phyloP scores from a whole-genome alignment of 1,139 yeast species.

The Kodamaea arcana region DNA sequence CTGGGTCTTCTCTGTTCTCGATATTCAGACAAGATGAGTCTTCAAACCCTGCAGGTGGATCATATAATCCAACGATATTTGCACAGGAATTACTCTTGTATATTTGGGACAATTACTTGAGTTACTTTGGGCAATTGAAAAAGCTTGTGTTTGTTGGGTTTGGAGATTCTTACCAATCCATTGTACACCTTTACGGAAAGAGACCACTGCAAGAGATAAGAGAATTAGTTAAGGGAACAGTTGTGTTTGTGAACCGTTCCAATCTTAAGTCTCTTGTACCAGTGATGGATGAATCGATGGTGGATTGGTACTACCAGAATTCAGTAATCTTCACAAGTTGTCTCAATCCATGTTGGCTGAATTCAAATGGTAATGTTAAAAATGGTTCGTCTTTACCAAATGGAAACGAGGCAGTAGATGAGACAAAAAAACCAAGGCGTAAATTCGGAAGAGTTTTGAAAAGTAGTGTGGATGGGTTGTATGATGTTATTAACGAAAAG shows the following conservation, averaged over 20 bases:
- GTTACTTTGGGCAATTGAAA: conserved; percentile 62
- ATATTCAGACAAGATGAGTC: conserved; percentile 4
- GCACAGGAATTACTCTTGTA: conserved; percentile 76
- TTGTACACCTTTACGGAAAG: conserved; percentile 85
- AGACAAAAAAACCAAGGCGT: conserved; percentile 71
- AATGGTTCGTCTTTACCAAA: conserved; percentile 16
- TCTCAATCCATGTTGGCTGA: conserved; percentile 77
- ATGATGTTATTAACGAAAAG: conserved; percentile 73
- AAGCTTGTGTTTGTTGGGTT: conserved; percentile 80
- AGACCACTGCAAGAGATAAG: conserved; percentile 55
- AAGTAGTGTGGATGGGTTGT: conserved; percentile 68
- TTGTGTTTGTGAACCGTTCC: conserved; percentile 65
- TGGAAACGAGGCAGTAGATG: conserved; percentile 23
- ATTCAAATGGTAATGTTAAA: conserved; percentile 21
- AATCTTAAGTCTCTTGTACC: conserved; percentile 75
- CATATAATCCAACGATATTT: conserved; percentile 58
- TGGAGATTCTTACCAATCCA: conserved; percentile 86
- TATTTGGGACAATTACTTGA: conserved; percentile 87
- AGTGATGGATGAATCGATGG: conserved; percentile 79
- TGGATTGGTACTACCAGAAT: conserved; percentile 88
- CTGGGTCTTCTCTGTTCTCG: conserved; percentile 10
- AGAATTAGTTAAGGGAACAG: conserved; percentile 64
- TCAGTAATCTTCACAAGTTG: conserved; percentile 77
- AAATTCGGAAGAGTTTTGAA: conserved; percentile 86
- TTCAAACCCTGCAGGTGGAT: conserved; percentile 10